phyloP scores from a whole-genome alignment of 2,329 filamentous ascomycete genomes.

The Lecanicillium sp. region DNA sequence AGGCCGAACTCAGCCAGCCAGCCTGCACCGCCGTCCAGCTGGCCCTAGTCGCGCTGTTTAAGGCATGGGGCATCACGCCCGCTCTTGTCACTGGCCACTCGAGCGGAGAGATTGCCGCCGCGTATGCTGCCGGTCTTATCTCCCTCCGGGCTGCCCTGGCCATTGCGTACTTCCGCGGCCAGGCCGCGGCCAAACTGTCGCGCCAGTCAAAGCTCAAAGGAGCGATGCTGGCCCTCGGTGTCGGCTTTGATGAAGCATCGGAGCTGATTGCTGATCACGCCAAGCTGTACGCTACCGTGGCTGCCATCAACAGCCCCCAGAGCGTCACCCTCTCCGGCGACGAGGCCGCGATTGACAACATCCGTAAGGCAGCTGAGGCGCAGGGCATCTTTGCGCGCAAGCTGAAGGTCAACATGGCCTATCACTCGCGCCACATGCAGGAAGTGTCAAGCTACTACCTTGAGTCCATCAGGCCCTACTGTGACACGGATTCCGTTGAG shows the following conservation, averaged over 20 bases:
- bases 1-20: slow-evolving; percentile 37
- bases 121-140: slow-evolving; percentile 22
- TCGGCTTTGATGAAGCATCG: neutral
- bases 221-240: slow-evolving; percentile 33
- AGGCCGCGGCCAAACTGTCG: slow-evolving; percentile 2
- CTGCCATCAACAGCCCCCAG: slow-evolving; percentile 39
- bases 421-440: too few species aligned
- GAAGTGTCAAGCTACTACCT: too few species aligned
- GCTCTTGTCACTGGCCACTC: slow-evolving; percentile 31
- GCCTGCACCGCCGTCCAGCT: slow-evolving; percentile 38
- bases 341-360: slow-evolving; percentile 29
- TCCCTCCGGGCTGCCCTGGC: slow-evolving; percentile 22
- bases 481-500: too few species aligned
- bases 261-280: too few species aligned
- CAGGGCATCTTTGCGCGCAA: slow-evolving; percentile 34
- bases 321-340: slow-evolving; percentile 35
- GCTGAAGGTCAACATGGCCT: slow-evolving; percentile 39
- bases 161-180: slow-evolving; percentile 26
- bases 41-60: slow-evolving; percentile 32
- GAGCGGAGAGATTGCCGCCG: slow-evolving; percentile 35
- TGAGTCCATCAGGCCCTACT: too few species aligned
- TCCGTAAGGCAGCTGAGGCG: slow-evolving; percentile 30
- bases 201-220: slow-evolving; percentile 37
- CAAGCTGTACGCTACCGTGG: too few species aligned
- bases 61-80: slow-evolving; percentile 24